Evolutionary conservation across 2,329 filamentous ascomycete species (phyloP).

Genomic region (Stagonosporopsis tanaceti): DNA sequence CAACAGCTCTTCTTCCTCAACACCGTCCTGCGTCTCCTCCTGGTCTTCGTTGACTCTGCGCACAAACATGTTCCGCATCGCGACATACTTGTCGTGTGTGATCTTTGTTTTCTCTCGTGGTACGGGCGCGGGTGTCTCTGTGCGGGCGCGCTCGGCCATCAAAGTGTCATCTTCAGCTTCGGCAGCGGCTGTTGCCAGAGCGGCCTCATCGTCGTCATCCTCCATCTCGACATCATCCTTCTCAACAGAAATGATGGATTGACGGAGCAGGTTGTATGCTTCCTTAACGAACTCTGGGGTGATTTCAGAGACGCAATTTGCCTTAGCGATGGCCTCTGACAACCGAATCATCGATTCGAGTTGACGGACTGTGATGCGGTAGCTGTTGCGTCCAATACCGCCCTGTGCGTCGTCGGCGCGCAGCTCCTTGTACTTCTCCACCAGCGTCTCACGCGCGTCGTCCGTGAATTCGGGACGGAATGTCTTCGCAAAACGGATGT

Average conservation of each 20-base stretch:
- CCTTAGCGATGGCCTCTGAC: slow-evolving; percentile 97
- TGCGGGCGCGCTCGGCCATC: slow-evolving; percentile 39
- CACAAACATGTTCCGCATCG: slow-evolving; percentile 86
- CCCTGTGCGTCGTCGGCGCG: slow-evolving; percentile 92
- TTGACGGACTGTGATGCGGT: slow-evolving; percentile 96
- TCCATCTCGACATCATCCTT: slow-evolving; percentile 97
- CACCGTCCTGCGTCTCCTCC: slow-evolving; percentile 75
- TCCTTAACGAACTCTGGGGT: slow-evolving; percentile 85
- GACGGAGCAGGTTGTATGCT: slow-evolving; percentile 87
- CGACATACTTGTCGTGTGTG: slow-evolving; percentile 93
- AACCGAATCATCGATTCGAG: slow-evolving; percentile 95
- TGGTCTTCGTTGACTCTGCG: slow-evolving; percentile 86
- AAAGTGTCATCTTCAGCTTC: slow-evolving; percentile 53
- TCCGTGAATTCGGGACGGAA: slow-evolving; percentile 93
- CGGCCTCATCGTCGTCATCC: slow-evolving; percentile 73
- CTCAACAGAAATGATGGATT: slow-evolving; percentile 97
- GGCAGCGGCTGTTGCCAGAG: slow-evolving; percentile 60
- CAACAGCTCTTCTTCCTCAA: slow-evolving; percentile 81
- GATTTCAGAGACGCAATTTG: slow-evolving; percentile 93
- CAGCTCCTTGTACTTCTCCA: slow-evolving; percentile 94
- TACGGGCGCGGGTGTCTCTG: slow-evolving; percentile 50
- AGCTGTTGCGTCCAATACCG: slow-evolving; percentile 91
- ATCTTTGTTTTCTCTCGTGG: slow-evolving; percentile 77
- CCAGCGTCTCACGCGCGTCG: slow-evolving; percentile 83
- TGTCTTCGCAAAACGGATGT: slow-evolving; percentile 94